A percentile compares a stretch with the other conserved stretches of the same genome.
phyloP scores from a whole-genome alignment of 345 rosid species.

The Kernera saxatilis region DNA sequence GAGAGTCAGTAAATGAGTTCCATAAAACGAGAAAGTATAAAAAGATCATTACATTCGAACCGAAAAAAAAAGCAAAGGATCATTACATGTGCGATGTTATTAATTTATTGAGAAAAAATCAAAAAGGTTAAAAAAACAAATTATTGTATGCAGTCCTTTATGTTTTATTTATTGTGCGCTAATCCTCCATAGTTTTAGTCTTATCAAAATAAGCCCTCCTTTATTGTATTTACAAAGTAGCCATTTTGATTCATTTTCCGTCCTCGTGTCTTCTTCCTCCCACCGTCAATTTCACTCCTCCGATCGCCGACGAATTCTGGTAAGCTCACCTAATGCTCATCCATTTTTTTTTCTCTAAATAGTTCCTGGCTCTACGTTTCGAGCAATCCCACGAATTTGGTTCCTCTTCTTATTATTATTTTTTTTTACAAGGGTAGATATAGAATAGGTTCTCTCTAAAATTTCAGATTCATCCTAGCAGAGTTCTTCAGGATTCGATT shows the following conservation, averaged over 20 bases:
- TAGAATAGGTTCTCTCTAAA: background rate
- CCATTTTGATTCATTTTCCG: background rate
- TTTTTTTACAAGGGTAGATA: background rate
- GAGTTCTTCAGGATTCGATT: background rate
- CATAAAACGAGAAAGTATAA: background rate
- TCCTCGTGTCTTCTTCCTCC: background rate
- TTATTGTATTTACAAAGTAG: background rate
- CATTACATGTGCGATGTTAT: background rate
- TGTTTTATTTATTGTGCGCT: background rate
- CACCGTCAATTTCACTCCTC: background rate
- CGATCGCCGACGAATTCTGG: slow-evolving; percentile 10
- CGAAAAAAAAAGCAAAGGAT: background rate
- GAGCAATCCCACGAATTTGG: background rate
- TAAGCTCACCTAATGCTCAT: background rate
- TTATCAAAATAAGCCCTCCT: background rate
- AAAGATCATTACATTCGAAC: background rate
- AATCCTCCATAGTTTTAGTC: background rate
- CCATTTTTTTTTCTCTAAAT: background rate
- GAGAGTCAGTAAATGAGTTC: too few relatives aligned
- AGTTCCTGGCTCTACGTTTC: background rate
- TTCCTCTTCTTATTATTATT: background rate
- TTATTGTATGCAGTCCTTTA: background rate
- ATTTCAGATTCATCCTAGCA: background rate
- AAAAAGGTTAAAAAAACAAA: background rate
- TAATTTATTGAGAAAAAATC: background rate